Conservation (phyloP, 441 rosid species). For the Bocquillonia castaneifolia region DNA sequence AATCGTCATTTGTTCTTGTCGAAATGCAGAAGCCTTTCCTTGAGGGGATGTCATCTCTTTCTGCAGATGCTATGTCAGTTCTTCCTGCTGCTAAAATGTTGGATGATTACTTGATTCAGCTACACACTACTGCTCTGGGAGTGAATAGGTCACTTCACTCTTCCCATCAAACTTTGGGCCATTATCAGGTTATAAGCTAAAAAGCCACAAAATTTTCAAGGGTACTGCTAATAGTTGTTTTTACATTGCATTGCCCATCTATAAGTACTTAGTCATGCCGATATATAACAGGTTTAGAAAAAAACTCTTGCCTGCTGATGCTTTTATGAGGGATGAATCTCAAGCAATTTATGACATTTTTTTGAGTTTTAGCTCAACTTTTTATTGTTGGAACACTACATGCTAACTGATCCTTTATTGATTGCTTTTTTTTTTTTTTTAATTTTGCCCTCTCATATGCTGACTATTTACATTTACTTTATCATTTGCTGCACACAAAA, state of each 20-base stretch:
- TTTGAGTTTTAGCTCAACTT: background rate
- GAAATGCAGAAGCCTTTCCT: conserved; percentile 72
- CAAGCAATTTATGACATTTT: background rate
- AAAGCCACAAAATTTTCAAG: background rate
- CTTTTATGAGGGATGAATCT: background rate
- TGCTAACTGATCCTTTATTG: background rate
- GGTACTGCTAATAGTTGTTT: background rate
- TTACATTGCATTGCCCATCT: conserved; percentile 3
- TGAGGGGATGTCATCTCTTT: conserved; percentile 59
- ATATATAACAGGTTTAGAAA: background rate
- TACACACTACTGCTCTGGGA: conserved; percentile 46
- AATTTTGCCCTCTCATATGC: background rate
- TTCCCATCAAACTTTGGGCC: conserved; percentile 44
- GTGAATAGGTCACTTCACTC: conserved; percentile 36
- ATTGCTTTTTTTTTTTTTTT: background rate
- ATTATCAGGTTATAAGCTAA: conserved; percentile 56
- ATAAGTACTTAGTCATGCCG: background rate
- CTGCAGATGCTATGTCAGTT: conserved; percentile 75
- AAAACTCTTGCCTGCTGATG: background rate
- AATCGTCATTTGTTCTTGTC: conserved; percentile 21
- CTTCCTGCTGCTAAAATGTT: conserved; percentile 77
- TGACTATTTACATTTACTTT: background rate
- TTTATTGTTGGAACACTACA: background rate
- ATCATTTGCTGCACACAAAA: background rate
- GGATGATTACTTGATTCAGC: conserved; percentile 59